These are phyloP conservation scores for Aspergillus sp. DNA, from an alignment of 2,329 filamentous ascomycete genomes.

Conservation along the genomic window DNA sequence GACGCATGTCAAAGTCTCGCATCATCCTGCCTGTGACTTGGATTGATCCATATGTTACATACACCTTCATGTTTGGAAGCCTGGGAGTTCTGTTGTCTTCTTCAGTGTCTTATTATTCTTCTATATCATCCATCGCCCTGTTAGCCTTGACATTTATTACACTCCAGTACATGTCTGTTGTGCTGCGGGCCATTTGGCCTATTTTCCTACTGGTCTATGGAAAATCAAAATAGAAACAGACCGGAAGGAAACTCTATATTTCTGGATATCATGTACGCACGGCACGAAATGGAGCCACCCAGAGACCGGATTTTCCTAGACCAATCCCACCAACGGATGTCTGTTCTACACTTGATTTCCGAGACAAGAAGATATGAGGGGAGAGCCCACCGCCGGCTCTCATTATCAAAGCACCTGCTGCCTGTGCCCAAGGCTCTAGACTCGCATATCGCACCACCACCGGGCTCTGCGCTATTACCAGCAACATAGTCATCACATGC, in stretches of 20 bases:
- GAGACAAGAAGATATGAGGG: background rate
- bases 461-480: background rate
- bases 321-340: background rate
- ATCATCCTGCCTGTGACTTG: no score
- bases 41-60: no score
- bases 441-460: background rate
- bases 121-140: background rate
- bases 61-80: background rate
- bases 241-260: background rate
- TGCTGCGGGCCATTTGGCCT: no score
- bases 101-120: background rate
- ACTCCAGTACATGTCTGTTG: background rate
- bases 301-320: background rate
- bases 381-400: background rate
- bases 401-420: background rate
- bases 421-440: background rate
- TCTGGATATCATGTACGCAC: background rate
- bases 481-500: slow-evolving; percentile 1
- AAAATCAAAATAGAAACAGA: background rate
- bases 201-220: no score
- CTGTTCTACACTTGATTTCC: background rate
- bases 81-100: background rate
- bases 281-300: background rate
- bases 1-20: no score
- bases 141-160: no score